These are phyloP conservation scores for Solanum megistacrolobum DNA, from an alignment of 257 asterid species.

Conservation along the genomic window DNA sequence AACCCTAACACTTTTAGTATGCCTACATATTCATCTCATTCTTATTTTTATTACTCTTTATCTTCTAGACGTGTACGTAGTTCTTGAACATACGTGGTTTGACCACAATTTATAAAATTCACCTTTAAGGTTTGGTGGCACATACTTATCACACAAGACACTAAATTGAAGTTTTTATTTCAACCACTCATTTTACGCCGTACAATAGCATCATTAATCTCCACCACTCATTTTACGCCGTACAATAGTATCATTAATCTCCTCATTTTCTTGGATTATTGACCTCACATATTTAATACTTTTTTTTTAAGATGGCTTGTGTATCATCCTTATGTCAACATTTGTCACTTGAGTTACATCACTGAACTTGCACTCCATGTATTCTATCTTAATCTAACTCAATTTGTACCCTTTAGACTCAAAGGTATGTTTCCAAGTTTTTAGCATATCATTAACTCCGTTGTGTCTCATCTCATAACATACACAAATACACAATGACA, in stretches of 20 bases:
- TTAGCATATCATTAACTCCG: neutral
- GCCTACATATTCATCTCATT: no score
- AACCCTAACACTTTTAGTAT: neutral
- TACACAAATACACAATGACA: no score
- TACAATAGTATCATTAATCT: neutral
- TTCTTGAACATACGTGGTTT: neutral
- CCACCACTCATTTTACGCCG: no score
- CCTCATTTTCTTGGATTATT: neutral
- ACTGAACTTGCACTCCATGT: neutral
- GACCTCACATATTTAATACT: no score
- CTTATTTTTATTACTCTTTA: no score
- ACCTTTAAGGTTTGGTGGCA: neutral
- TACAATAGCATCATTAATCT: no score
- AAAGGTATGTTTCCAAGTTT: neutral
- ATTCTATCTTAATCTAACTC: neutral
- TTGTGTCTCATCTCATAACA: neutral
- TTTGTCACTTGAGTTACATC: neutral
- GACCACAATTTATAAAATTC: neutral
- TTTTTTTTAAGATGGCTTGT: neutral
- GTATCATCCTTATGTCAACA: neutral
- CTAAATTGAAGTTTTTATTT: no score
- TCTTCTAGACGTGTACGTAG: neutral
- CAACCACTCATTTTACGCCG: neutral
- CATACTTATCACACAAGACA: neutral
- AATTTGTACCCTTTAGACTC: neutral